phyloP scores from a whole-genome alignment of 2,329 filamentous ascomycete genomes.

The Aspergillus sergii region DNA sequence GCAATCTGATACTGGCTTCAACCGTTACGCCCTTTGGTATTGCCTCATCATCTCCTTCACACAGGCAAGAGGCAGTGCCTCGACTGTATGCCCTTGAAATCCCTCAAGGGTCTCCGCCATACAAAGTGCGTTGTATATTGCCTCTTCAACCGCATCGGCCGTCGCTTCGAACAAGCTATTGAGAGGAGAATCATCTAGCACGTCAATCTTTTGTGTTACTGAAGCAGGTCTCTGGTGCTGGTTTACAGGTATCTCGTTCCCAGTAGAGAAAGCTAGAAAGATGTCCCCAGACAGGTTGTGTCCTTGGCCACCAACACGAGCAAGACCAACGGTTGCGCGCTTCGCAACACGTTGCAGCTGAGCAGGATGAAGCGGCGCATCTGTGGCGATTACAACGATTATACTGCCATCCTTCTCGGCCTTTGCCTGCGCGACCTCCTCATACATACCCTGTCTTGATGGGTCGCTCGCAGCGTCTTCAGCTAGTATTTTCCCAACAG shows the following conservation, averaged over 20 bases:
- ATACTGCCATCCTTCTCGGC: too few species aligned
- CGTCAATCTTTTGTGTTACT: background rate
- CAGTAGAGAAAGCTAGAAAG: background rate
- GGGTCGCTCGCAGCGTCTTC: too few species aligned
- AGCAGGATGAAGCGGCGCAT: background rate
- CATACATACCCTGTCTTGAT: too few species aligned
- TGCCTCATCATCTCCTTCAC: background rate
- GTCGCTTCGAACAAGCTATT: background rate
- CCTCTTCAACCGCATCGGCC: background rate
- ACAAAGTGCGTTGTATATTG: background rate
- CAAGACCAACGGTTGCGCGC: background rate
- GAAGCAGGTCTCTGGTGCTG: too few species aligned
- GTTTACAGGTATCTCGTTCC: background rate
- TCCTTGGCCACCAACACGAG: background rate
- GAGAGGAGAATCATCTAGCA: background rate
- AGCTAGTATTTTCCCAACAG: background rate
- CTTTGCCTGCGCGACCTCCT: too few species aligned
- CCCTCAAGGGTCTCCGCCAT: background rate
- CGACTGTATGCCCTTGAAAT: background rate
- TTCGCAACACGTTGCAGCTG: background rate
- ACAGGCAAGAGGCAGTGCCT: background rate
- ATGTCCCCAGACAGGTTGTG: background rate
- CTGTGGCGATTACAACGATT: too few species aligned
- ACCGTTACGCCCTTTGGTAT: too few species aligned
- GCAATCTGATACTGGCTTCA: too few species aligned